phyloP scores from a whole-genome alignment of 140 eudicot genomes.

The Bidens hawaiensis region DNA sequence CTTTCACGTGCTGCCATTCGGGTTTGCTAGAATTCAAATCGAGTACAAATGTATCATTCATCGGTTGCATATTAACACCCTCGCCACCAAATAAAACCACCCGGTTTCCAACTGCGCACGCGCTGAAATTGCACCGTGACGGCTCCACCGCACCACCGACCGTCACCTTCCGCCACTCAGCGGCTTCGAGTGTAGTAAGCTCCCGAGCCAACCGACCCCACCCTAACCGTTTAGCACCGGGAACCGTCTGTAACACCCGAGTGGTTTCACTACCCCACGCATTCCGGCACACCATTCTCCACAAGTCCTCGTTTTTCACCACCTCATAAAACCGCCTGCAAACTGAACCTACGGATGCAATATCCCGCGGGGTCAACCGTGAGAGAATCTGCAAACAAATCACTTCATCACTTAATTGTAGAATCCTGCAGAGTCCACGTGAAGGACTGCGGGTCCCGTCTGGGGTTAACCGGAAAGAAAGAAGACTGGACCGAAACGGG shows the following conservation, averaged over 20 bases:
- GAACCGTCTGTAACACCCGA: slow-evolving; percentile 65
- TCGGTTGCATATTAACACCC: slow-evolving; percentile 84
- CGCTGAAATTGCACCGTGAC: slow-evolving; percentile 87
- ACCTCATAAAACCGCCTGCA: slow-evolving; percentile 56
- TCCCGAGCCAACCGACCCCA: slow-evolving; percentile 89
- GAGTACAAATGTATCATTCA: slow-evolving; percentile 81
- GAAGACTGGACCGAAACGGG: slow-evolving; percentile 49
- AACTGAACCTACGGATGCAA: slow-evolving; percentile 76
- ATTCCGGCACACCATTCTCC: slow-evolving; percentile 90
- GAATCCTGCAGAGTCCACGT: slow-evolving; percentile 62
- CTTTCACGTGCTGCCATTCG: slow-evolving; percentile 82
- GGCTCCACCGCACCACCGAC: slow-evolving; percentile 86
- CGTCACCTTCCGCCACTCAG: slow-evolving; percentile 75
- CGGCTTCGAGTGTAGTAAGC: slow-evolving; percentile 84
- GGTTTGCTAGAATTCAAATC: slow-evolving; percentile 69
- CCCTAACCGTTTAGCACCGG: slow-evolving; percentile 77
- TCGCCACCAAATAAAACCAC: slow-evolving; percentile 84
- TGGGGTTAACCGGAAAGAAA: slow-evolving; percentile 37
- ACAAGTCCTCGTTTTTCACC: slow-evolving; percentile 70
- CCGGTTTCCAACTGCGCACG: slow-evolving; percentile 89
- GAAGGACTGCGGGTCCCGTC: slow-evolving; percentile 37
- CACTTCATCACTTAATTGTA: slow-evolving; percentile 77
- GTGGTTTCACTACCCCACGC: slow-evolving; percentile 89
- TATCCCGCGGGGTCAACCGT: slow-evolving; percentile 71
- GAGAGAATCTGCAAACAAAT: slow-evolving; percentile 62